A percentile compares a stretch with the other conserved stretches of the same genome.
Evolutionary conservation across 2,329 filamentous ascomycete genomes (phyloP).

Genomic region (Fusarium tricinctum): DNA sequence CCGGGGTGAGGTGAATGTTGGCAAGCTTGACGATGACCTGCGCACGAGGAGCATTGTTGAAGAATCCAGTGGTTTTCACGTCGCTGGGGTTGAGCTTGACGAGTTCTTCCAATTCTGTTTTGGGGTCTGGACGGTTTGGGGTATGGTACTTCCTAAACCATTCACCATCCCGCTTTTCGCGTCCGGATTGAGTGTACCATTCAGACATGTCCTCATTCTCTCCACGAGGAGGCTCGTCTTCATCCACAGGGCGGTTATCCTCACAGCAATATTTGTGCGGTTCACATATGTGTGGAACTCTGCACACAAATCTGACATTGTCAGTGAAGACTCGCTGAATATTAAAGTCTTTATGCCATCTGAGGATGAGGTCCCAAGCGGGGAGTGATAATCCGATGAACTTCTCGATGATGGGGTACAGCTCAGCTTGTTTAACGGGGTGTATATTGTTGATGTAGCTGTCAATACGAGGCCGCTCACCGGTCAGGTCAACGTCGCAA

Average conservation of each 20-base stretch:
- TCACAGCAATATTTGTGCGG: background rate
- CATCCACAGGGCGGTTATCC: conserved; percentile 26
- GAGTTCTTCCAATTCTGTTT: conserved; percentile 3
- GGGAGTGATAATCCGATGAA: conserved; percentile 60
- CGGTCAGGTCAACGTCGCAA: conserved; percentile 61
- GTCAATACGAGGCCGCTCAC: conserved; percentile 56
- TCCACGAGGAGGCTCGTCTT: conserved; percentile 44
- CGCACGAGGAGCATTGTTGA: conserved; percentile 54
- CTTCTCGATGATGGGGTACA: conserved; percentile 60
- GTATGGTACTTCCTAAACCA: conserved; percentile 52
- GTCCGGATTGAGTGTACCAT: conserved; percentile 42
- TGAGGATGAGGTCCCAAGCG: conserved; percentile 60
- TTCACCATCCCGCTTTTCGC: conserved; percentile 41
- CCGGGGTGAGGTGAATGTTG: conserved; percentile 71
- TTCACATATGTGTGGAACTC: conserved; percentile 35
- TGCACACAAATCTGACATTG: conserved; percentile 39
- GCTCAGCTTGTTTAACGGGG: conserved; percentile 54
- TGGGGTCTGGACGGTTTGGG: conserved; percentile 19
- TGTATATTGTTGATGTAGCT: conserved; percentile 70
- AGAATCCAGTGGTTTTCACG: conserved; percentile 50
- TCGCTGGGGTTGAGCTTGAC: conserved; percentile 37
- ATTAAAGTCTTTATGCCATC: conserved; percentile 51
- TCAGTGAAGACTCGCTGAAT: conserved; percentile 45
- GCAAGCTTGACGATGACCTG: conserved; percentile 76
- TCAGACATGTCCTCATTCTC: conserved; percentile 33